These are phyloP conservation scores for Xylariaceae sp. DNA, from an alignment of 2,329 filamentous ascomycete species.

Conservation along the genomic window DNA sequence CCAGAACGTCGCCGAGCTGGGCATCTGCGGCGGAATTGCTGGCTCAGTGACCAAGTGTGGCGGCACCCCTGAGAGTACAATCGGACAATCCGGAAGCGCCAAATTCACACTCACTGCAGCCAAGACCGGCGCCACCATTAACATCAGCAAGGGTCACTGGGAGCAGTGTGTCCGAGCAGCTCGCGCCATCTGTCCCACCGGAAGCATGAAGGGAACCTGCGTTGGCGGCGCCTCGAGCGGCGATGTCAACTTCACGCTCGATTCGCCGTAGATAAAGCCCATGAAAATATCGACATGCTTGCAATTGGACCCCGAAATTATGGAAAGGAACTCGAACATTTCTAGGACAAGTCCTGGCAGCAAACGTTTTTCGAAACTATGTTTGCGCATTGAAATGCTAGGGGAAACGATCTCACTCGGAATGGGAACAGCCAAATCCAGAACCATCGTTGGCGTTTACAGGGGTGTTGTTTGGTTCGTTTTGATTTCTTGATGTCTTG, in stretches of 20 bases:
- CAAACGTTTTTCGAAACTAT: conserved; percentile 5
- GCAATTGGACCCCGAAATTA: background rate
- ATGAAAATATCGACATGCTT: background rate
- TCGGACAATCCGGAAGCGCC: conserved; percentile 43
- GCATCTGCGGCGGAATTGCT: conserved; percentile 49
- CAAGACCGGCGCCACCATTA: conserved; percentile 43
- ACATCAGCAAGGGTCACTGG: conserved; percentile 49
- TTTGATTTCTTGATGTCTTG: background rate
- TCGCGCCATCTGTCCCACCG: conserved; percentile 45
- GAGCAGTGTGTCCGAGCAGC: conserved; percentile 51
- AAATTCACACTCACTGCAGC: conserved; percentile 43
- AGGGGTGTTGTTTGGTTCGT: background rate
- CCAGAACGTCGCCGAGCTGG: conserved; percentile 43
- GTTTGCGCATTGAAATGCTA: conserved; percentile 17
- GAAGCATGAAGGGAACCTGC: conserved; percentile 44
- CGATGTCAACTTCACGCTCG: conserved; percentile 41
- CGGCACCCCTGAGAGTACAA: conserved; percentile 40
- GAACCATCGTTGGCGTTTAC: conserved; percentile 12
- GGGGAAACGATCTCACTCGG: conserved; percentile 17
- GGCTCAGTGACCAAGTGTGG: conserved; percentile 42
- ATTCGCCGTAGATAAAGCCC: conserved; percentile 21
- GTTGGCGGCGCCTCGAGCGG: conserved; percentile 43
- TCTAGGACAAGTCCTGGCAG: conserved; percentile 17
- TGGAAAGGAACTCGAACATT: background rate
- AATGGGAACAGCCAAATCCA: conserved; percentile 10